Base-by-base conservation (phyloP, 2,329 filamentous ascomycete genomes). In the Tolypocladium album region DNA sequence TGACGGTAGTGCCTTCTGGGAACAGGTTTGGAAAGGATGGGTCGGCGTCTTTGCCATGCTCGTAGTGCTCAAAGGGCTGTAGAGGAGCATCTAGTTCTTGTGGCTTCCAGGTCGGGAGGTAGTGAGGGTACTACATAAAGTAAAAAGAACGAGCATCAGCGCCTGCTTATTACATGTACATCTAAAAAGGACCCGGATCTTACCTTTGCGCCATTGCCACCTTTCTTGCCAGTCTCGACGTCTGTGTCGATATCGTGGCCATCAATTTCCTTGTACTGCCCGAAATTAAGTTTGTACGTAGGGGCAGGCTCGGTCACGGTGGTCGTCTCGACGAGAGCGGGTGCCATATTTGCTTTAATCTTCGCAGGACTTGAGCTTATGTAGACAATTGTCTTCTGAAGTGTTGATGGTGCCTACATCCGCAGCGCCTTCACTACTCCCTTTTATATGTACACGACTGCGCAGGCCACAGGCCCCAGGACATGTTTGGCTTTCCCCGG, bases 21-120 rank as follows among this genome's bases (percentile, higher is more conserved):
- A 93, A 76, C 2, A 93, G 82, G 64, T 92, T 88, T 0, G 84
- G 81, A 67, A 88, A 91, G 1, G 78, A 75, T 1, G 82, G 76
- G 68, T 92, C 87, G 55, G 89, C 89, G 66, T 91, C 86, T 67
- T 87, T 86, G 66, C 89, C 89, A 67, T 88, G 88, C 60, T 93
- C 89, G 63, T 84, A 82, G 70, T 91, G 88, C 69, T 88, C 80
- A 66, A 91, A 92, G 0, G 81, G 83, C 63, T 86, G 75, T 9
- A 90, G 79, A 8, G 88, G 86, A 60, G 83, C 79, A 67, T 86
- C 89, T 64, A 79, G 79, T 72, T 86, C 82, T 63, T 84, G 78
- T 47, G 79, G 78, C 67, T 88, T 81, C 87, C 87, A 90, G 2
- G 83, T 85, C 2, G 88, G 88, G 11, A 91, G 81, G 70, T 92